These are phyloP conservation scores for Picea mariana DNA, from an alignment of 83 land plant genomes.

Conservation along the genomic window DNA sequence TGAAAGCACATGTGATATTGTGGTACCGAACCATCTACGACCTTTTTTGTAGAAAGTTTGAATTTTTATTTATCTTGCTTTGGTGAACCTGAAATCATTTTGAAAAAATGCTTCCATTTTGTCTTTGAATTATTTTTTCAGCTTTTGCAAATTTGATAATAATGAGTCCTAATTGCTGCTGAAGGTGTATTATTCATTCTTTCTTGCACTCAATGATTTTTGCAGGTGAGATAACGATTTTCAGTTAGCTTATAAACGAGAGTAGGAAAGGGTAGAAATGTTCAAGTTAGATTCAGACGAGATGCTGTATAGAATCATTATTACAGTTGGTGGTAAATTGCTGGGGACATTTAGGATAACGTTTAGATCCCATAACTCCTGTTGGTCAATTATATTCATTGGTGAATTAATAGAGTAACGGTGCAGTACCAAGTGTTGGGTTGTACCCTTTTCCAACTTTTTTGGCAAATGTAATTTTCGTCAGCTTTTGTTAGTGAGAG, in stretches of 20 bases:
- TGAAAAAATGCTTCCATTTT: not conserved
- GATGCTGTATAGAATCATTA: not conserved
- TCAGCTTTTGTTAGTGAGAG: not conserved
- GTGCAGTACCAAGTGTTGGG: not conserved
- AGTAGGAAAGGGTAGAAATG: not conserved
- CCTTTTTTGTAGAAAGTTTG: not conserved
- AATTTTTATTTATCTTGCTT: slow-evolving; percentile 2
- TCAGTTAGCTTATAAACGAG: not conserved
- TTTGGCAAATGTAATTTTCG: not conserved
- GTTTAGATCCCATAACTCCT: not conserved
- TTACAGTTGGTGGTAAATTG: not conserved
- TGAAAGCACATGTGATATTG: slow-evolving; percentile 1
- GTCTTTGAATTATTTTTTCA: not conserved
- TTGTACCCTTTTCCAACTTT: not conserved
- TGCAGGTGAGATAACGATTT: not conserved
- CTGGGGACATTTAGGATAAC: not conserved
- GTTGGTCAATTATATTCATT: not conserved
- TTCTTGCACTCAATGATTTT: not conserved
- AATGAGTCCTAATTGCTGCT: not conserved
- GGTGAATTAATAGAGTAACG: not conserved
- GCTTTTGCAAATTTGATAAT: not conserved
- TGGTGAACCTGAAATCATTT: not conserved
- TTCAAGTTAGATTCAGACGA: not conserved
- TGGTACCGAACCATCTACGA: not conserved
- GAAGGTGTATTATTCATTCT: not conserved